Conservation (phyloP, 225 moss, liverwort and hornwort genomes). For the Polytrichum formosum region DNA sequence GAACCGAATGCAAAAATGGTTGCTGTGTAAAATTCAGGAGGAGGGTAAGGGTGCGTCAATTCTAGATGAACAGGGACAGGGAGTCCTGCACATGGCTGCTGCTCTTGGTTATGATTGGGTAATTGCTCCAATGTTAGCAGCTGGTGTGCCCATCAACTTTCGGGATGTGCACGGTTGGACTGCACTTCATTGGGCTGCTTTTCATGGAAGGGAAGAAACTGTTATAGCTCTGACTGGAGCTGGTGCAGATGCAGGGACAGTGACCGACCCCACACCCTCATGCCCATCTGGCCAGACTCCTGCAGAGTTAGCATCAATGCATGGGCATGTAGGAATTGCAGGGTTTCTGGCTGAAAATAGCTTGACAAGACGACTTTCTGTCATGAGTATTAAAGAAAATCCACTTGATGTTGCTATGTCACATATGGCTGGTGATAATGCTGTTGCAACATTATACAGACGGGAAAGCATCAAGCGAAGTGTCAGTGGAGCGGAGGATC, state of each 20-base stretch:
- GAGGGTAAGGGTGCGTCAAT: conserved; percentile 73
- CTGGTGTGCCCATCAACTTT: conserved; percentile 77
- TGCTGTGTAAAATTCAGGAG: conserved; percentile 46
- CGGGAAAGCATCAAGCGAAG: conserved; percentile 51
- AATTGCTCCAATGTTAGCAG: conserved; percentile 49
- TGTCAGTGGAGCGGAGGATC: conserved; percentile 42
- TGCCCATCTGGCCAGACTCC: conserved; percentile 74
- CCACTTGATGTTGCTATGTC: conserved; percentile 32
- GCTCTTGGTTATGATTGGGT: conserved; percentile 94
- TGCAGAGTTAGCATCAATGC: conserved; percentile 63
- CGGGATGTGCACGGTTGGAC: conserved; percentile 83
- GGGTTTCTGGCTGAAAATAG: conserved; percentile 80
- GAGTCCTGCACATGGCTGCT: conserved; percentile 80
- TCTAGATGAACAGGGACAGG: conserved; percentile 73
- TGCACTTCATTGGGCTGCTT: conserved; percentile 92
- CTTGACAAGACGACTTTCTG: conserved; percentile 58
- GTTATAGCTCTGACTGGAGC: conserved; percentile 69
- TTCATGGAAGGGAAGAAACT: conserved; percentile 79
- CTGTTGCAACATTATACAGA: conserved; percentile 28
- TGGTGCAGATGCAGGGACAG: conserved; percentile 63
- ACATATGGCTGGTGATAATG: conserved; percentile 32
- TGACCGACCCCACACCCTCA: conserved; percentile 66
- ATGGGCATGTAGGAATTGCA: conserved; percentile 80
- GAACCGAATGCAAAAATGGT: conserved; percentile 68
- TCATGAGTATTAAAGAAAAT: conserved; percentile 48